Conservation (phyloP, 129 eudicot genomes). For the Pulicaria dysenterica region DNA sequence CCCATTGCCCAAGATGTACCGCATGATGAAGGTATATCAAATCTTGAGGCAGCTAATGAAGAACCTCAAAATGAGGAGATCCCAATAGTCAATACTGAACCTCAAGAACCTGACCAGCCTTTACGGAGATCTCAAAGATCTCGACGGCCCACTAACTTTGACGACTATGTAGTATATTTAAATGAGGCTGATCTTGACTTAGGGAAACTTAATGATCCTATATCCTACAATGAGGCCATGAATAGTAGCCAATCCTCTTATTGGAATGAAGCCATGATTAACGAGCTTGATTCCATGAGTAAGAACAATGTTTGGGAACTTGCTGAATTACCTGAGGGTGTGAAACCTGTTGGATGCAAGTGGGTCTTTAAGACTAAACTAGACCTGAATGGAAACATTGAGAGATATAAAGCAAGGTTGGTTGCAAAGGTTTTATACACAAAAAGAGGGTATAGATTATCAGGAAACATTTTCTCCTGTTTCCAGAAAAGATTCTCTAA, state of each 20-base stretch:
- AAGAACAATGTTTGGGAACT: not conserved
- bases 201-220: not conserved
- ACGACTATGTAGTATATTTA: not conserved
- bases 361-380: constrained; percentile 5
- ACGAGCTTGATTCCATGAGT: not conserved
- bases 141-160: not conserved
- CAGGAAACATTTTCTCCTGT: not conserved
- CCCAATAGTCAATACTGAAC: too few species aligned
- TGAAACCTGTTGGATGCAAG: not conserved
- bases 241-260: not conserved
- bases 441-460: not conserved
- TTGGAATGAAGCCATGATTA: not conserved
- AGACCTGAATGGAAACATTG: not conserved
- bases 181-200: not conserved
- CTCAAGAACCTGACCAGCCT: not conserved
- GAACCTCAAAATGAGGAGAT: not conserved
- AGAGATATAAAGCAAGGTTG: not conserved
- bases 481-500: not conserved
- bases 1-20: not conserved
- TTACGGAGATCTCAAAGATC: not conserved
- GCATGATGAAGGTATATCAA: too few species aligned
- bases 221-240: not conserved
- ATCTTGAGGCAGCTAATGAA: too few species aligned
- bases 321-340: not conserved
- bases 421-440: not conserved